Base-by-base conservation (phyloP, 345 rosid genomes). In the Capsella bursapastoris region DNA sequence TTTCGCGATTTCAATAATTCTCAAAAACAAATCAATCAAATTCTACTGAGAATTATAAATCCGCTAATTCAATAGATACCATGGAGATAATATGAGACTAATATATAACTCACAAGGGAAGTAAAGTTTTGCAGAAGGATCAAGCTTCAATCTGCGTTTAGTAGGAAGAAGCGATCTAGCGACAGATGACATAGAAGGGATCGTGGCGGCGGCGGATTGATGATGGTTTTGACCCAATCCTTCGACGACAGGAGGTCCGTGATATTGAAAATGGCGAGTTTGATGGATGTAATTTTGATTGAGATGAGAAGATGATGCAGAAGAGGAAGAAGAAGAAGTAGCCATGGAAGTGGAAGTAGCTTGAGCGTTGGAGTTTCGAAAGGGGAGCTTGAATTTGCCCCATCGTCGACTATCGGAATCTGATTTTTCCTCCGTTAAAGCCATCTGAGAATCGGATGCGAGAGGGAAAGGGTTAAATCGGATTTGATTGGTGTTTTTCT, bases 71-170 rank as follows among this genome's bases (percentile, higher is more conserved):
- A 14, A n/a, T 15, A 2, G 15, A 57, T 57, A 8, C 7, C 4
- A 32, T 32, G 35, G 11, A 38, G 57, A 51, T 9, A 1, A 37
- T 27, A 57, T 68, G 32, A 4, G 61, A 32, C 16, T 14, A 62
- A 13, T 22, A 34, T 34, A 13, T 12, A 32, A 64, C 89, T 64
- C 70, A 91, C 98, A 89, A 51, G 97, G 97, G 78, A 94, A 94
- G 69, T 89, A 91, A 52, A 94, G 93, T 81, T 91, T 89, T 5
- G 78, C 71, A 2, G 93, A 27, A 16, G 98, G 98, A 83, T 94
- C 98, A 40, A 94, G 97, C 79, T 88, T 88, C 65, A 91, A 91
- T 14, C 94, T 84, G 63, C 93, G 93, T 27, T 96, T 86, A 0
- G 85, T 60, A 0, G 90, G 98, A 67, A 89, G 79, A 38, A 93